Base-by-base conservation (phyloP, 495 filamentous ascomycete genomes). In the Penicillium cataractarum region DNA sequence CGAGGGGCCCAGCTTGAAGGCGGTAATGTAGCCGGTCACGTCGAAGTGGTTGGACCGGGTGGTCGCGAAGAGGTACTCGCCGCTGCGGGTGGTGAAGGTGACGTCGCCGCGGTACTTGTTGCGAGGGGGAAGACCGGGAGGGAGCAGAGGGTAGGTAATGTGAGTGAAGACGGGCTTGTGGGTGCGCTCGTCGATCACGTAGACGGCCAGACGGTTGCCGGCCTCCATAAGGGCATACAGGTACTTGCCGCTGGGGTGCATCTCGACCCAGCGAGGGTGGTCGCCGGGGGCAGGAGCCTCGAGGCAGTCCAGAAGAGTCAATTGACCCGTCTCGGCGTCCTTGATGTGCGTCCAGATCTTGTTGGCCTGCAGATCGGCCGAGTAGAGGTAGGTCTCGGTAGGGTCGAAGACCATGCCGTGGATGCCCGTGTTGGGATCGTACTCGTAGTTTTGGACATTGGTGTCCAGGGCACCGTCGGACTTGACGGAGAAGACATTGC, bases 351-450 rank as follows among this genome's bases (percentile, higher is more conserved):
- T 89, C 91, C 91, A 95, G 54, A 95, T 85, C 79, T 90, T 92
- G 80, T 95, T 93, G 65, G 87, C 90, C 62, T 83, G 84, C 73
- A 95, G 83, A 75, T 95, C 91, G 60, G 91, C 91, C 22, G 90
- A 92, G 80, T 95, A 95, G 37, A 95, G 83, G 76, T 92, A 93
- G 15, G 86, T 90, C 76, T 95, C 91, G 57, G 86, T 87, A 12
- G 89, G 86, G 72, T 95, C 90, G 70, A 95, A 95, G 48, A 92
- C 90, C 89, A 92, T 93, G 76, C 90, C 91, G 76, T 95, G 91
- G 64, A 95, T 90, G 48, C 89, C 91, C 8, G 90, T 89, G 71
- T 90, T 84, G 37, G 79, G 74, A 48, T 85, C 82, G 71, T 93
- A 92, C 54, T 87, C 84, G 77, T 90, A 93, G 74, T 93, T 91